Base-by-base conservation (phyloP, 73 alveolate genomes). In the Vitrella brassicaformis region DNA sequence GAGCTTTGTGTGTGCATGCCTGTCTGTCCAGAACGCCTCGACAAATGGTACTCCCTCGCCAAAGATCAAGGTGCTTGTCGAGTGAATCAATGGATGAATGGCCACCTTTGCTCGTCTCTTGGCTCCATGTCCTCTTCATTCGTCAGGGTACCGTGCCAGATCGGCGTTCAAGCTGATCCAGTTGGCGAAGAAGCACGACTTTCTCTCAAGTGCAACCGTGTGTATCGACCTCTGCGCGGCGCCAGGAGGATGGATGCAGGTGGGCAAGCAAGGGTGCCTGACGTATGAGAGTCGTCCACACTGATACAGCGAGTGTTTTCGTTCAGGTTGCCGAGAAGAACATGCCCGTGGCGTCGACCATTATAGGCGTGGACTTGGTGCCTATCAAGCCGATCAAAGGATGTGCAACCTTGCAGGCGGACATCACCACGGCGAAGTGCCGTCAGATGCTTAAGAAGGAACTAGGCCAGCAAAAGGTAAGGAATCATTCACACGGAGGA, bases 181-280 rank as follows among this genome's bases (percentile, higher is more conserved):
- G 47, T 46, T 76, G 64, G 83, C 71, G 28, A 76, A 76, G 76
- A 76, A 76, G 45, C n/a, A 27, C 67, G 71, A 76, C 76, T 76
- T 76, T 56, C 29, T 76, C 66, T 76, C 83, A 27, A 68, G 28
- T 30, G 69, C 83, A 27, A 32, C 31, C 71, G 94, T 91, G 31
- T 87, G 94, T 66, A 90, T 97, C 29, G 99, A 97, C 91, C 93
- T 97, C 72, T 97, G 99, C 88, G 99, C 99, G 28, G 99, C 99
- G 26, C 99, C 99, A 47, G 99, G 99, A 26, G 99, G 99, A 1
- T 97, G 99, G 99, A 81, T 89, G 47, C 96, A 91, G 86, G 96
- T 91, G 18, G 95, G 95, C 39, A 80, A 92, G 76, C 85, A 91
- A 80, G 89, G 86, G 65, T 19, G 65, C 25, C 65, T 10, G 19